phyloP scores from a whole-genome alignment of 2,329 filamentous ascomycete species.

The Hymenoscyphus infarciens region DNA sequence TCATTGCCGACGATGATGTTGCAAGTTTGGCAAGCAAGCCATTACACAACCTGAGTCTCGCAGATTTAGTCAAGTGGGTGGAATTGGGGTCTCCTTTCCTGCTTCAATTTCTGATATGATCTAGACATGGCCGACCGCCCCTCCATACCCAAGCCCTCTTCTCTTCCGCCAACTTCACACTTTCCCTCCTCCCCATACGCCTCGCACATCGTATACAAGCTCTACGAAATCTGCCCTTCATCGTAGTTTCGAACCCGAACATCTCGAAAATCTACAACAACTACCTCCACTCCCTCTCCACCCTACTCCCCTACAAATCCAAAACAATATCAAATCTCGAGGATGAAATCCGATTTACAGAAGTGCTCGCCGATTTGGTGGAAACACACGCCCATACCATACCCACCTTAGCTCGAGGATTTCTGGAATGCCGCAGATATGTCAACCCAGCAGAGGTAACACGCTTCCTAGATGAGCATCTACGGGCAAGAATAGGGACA shows the following conservation, averaged over 20 bases:
- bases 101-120: not conserved
- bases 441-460: slow-evolving; percentile 82
- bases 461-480: slow-evolving; percentile 85
- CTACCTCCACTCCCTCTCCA: slow-evolving; percentile 89
- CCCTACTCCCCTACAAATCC: slow-evolving; percentile 71
- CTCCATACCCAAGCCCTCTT: slow-evolving; percentile 77
- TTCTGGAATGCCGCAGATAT: slow-evolving; percentile 89
- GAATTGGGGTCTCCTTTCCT: not conserved
- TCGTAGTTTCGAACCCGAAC: slow-evolving; percentile 96
- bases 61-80: slow-evolving; percentile 77
- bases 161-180: slow-evolving; percentile 91
- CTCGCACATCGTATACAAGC: slow-evolving; percentile 93
- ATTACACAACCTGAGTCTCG: slow-evolving; percentile 77
- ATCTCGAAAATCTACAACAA: slow-evolving; percentile 94
- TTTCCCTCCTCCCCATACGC: slow-evolving; percentile 85
- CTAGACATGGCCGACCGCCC: slow-evolving; percentile 73
- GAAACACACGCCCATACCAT: slow-evolving; percentile 94
- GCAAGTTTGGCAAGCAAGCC: slow-evolving; percentile 71
- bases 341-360: slow-evolving; percentile 87
- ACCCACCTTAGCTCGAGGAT: slow-evolving; percentile 83
- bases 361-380: slow-evolving; percentile 91
- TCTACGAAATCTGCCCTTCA: slow-evolving; percentile 89
- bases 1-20: slow-evolving; percentile 71
- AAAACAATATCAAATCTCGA: slow-evolving; percentile 67
- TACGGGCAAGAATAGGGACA: slow-evolving; percentile 90